Evolutionary conservation across 2,329 filamentous ascomycete genomes (phyloP).

Genomic region (Exserohilum rostratum): DNA sequence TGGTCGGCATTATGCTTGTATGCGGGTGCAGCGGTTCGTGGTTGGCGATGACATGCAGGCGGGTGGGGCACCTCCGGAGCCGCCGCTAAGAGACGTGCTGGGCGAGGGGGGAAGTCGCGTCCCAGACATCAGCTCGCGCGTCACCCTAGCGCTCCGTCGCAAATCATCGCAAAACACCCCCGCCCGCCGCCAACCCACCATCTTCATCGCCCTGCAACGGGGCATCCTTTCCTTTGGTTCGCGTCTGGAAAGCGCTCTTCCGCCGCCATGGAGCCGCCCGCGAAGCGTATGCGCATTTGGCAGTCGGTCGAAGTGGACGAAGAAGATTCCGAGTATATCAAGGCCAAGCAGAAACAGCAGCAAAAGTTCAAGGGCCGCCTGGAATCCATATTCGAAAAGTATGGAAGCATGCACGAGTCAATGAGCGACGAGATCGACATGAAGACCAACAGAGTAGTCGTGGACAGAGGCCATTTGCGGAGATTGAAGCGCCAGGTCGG

Average conservation of each 20-base stretch:
- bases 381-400: slow-evolving; percentile 88
- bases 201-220: neutral
- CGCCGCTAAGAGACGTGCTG: slow-evolving; percentile 22
- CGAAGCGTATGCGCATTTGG: slow-evolving; percentile 66
- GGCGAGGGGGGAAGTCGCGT: slow-evolving; percentile 27
- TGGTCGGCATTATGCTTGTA: no score
- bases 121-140: slow-evolving; percentile 31
- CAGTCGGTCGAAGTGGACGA: slow-evolving; percentile 43
- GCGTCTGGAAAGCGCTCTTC: neutral
- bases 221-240: slow-evolving; percentile 5
- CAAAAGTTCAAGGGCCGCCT: slow-evolving; percentile 68
- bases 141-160: slow-evolving; percentile 18
- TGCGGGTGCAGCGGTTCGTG: neutral
- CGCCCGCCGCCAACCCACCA: slow-evolving; percentile 12
- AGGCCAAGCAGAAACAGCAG: slow-evolving; percentile 44
- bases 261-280: slow-evolving; percentile 61
- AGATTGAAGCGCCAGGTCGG: slow-evolving; percentile 54
- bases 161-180: slow-evolving; percentile 21
- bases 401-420: slow-evolving; percentile 79
- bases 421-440: slow-evolving; percentile 91
- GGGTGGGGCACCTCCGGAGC: slow-evolving; percentile 19
- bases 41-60: slow-evolving; percentile 23
- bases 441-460: slow-evolving; percentile 77
- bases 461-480: slow-evolving; percentile 85
- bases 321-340: slow-evolving; percentile 46